These are phyloP conservation scores for Lathyrus aphaca DNA, from an alignment of 306 rosid species.

Conservation along the genomic window DNA sequence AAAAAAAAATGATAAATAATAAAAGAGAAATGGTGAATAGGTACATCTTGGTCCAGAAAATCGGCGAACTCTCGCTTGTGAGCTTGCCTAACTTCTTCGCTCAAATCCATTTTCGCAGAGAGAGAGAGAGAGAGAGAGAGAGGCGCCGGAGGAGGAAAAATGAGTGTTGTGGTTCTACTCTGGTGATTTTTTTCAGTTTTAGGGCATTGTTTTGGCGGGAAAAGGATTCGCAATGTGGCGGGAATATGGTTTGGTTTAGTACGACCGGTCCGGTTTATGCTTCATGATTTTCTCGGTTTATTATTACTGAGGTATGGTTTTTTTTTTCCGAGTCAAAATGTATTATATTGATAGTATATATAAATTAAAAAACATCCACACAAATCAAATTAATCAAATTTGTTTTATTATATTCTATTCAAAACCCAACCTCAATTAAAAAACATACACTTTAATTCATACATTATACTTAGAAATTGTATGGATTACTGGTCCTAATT, in stretches of 20 bases:
- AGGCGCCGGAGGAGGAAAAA: neutral
- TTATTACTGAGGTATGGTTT: neutral
- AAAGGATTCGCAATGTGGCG: constrained; percentile 47
- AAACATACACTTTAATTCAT: no score
- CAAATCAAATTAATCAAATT: no score
- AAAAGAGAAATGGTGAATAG: neutral
- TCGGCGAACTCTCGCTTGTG: constrained; percentile 88
- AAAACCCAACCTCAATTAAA: no score
- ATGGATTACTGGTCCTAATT: no score
- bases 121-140: constrained; percentile 7
- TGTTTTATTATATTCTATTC: no score
- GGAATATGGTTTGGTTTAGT: constrained; percentile 34
- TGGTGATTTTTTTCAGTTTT: neutral
- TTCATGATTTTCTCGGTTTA: neutral
- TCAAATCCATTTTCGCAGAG: constrained; percentile 64
- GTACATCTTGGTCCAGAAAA: constrained; percentile 86
- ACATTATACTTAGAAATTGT: no score
- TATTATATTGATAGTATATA: no score
- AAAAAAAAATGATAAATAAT: constrained; percentile 2
- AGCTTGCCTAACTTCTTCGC: constrained; percentile 88
- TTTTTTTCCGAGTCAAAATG: neutral
- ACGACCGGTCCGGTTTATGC: neutral
- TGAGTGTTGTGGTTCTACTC: neutral
- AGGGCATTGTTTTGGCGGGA: constrained; percentile 66
- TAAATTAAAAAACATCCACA: no score